Percentiles rank a stretch among this genome's conserved stretches.
Conservation (phyloP, 192 early-diverging fungal species). For the Jimgerdemannia lactiflua region DNA sequence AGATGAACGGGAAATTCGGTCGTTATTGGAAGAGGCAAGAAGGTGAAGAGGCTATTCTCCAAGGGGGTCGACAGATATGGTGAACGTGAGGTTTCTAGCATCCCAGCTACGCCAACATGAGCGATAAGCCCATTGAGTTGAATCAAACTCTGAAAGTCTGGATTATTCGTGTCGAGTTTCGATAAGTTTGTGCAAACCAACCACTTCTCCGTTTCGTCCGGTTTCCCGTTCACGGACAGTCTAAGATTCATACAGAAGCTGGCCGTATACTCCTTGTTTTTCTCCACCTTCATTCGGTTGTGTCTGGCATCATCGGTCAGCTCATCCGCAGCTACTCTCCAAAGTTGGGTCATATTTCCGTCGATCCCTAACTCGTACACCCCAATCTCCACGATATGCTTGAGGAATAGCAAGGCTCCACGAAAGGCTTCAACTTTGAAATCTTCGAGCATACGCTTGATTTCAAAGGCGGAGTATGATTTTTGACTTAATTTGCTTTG, state of each 20-base stretch:
- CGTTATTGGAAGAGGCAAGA: slow-evolving; percentile 26
- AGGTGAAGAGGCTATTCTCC: slow-evolving; percentile 22
- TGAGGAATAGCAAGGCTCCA: slow-evolving; percentile 5
- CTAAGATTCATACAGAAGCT: not conserved
- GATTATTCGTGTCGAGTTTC: not conserved
- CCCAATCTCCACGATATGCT: not conserved
- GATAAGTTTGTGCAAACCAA: not conserved
- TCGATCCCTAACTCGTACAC: not conserved
- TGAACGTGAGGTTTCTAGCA: not conserved
- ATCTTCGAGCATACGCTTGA: not conserved
- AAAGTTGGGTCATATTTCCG: not conserved
- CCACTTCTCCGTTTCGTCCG: not conserved
- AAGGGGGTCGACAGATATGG: not conserved
- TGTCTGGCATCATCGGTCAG: not conserved
- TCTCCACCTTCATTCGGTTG: not conserved
- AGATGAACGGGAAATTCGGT: slow-evolving; percentile 29
- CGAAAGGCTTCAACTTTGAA: not conserved
- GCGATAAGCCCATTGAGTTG: not conserved
- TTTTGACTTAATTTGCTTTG: not conserved
- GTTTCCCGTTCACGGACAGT: not conserved
- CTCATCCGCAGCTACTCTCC: not conserved
- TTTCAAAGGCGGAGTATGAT: not conserved
- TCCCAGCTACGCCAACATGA: not conserved
- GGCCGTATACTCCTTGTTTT: not conserved
- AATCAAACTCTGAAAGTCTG: not conserved